Conservation (phyloP, 176 grass and related monocot genomes). For the Avena sativa region DNA sequence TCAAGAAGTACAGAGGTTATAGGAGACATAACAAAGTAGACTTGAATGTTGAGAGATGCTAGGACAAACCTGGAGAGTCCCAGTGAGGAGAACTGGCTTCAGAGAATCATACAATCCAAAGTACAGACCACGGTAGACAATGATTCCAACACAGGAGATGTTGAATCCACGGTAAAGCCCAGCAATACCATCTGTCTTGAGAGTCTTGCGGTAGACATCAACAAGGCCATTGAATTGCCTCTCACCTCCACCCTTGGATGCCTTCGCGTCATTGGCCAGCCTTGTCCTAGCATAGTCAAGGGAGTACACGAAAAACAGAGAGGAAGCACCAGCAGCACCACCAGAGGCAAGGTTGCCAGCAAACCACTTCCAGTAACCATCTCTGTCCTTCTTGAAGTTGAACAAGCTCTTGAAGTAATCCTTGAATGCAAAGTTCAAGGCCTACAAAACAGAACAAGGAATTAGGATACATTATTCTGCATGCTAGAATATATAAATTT, state of each 20-base stretch:
- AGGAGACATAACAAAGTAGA: not conserved
- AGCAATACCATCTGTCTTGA: conserved; percentile 79
- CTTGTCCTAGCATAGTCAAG: conserved; percentile 92
- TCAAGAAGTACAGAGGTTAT: not conserved
- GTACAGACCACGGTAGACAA: conserved; percentile 96
- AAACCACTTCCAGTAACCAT: conserved; percentile 98
- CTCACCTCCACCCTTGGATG: conserved; percentile 84
- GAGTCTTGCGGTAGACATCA: conserved; percentile 92
- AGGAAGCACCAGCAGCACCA: conserved; percentile 92
- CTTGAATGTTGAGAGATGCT: not conserved
- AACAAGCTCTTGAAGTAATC: conserved; percentile 98
- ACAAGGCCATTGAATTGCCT: conserved; percentile 95
- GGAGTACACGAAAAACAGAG: conserved; percentile 88
- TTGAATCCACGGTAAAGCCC: conserved; percentile 98
- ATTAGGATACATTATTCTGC: not conserved
- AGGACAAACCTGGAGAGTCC: conserved; percentile 67
- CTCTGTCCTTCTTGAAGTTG: conserved; percentile 92
- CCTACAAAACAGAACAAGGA: conserved; percentile 41
- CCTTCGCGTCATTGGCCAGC: conserved; percentile 83
- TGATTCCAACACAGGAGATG: conserved; percentile 91
- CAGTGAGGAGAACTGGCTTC: conserved; percentile 88
- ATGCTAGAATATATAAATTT: not conserved
- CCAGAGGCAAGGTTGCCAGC: conserved; percentile 93
- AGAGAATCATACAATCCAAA: conserved; percentile 94
- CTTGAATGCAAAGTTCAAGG: conserved; percentile 98